phyloP scores from a whole-genome alignment of 1,139 yeast species.

The Nadsonia commutata region DNA sequence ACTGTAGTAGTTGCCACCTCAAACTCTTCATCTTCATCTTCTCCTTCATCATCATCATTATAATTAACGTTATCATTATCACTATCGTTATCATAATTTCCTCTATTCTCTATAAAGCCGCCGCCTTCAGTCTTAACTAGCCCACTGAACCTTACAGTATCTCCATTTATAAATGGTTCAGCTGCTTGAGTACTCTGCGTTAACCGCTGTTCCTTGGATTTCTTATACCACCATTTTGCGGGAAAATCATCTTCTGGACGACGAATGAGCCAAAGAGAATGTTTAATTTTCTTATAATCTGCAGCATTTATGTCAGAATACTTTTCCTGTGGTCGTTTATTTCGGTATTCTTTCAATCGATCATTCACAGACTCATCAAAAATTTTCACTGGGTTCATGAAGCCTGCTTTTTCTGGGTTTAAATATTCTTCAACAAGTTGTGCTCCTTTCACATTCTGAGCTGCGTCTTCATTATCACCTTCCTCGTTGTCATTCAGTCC shows the following conservation, averaged over 20 bases:
- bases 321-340: background rate
- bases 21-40: slow-evolving; percentile 8
- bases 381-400: background rate
- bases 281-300: background rate
- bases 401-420: background rate
- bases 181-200: too few relatives aligned
- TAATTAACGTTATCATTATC: too few relatives aligned
- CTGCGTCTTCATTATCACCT: background rate
- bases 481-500: too few relatives aligned
- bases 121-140: too few relatives aligned
- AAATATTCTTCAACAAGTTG: background rate
- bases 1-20: slow-evolving; percentile 7
- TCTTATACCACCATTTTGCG: background rate
- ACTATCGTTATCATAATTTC: too few relatives aligned
- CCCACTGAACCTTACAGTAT: too few relatives aligned
- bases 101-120: too few relatives aligned
- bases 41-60: background rate
- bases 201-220: too few relatives aligned
- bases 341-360: background rate
- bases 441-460: background rate
- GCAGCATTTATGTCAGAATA: background rate
- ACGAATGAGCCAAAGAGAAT: background rate
- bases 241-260: background rate
- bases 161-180: too few relatives aligned
- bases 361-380: background rate